phyloP scores from a whole-genome alignment of 2,329 filamentous ascomycete species.

The Lasiodiplodia hormozganensis region DNA sequence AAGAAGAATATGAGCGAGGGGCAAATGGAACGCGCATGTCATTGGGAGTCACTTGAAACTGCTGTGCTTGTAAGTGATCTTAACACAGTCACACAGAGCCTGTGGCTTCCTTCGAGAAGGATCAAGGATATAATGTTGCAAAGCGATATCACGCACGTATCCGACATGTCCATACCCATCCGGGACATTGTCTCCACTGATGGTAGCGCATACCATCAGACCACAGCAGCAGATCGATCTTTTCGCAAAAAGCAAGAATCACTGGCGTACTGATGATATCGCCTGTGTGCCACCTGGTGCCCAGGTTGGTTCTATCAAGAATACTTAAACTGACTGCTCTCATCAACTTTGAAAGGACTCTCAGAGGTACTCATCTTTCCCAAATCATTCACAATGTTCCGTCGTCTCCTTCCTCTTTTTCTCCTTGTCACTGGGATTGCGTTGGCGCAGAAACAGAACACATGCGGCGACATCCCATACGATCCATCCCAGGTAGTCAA shows the following conservation, averaged over 20 bases:
- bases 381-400: slow-evolving; percentile 6
- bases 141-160: not conserved
- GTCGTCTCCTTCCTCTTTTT: not conserved
- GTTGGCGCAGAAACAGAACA: not conserved
- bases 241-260: not conserved
- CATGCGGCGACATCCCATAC: slow-evolving; percentile 11
- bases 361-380: not conserved
- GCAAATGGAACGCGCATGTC: not conserved
- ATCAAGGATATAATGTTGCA: not conserved
- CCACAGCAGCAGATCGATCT: not conserved
- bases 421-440: not conserved
- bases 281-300: not conserved
- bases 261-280: not conserved
- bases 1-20: not conserved
- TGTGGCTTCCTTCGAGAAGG: not conserved
- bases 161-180: not conserved
- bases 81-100: not conserved
- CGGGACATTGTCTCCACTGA: not conserved
- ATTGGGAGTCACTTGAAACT: not conserved
- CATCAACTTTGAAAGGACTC: not conserved
- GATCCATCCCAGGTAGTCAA: slow-evolving; percentile 16
- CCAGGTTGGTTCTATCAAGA: not conserved
- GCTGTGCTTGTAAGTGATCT: not conserved
- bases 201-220: not conserved
- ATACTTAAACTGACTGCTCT: not conserved